Percentiles rank a stretch among this genome's conserved stretches.
phyloP scores from a whole-genome alignment of 768 basidiomycete genomes.

The Leccinum broughii region DNA sequence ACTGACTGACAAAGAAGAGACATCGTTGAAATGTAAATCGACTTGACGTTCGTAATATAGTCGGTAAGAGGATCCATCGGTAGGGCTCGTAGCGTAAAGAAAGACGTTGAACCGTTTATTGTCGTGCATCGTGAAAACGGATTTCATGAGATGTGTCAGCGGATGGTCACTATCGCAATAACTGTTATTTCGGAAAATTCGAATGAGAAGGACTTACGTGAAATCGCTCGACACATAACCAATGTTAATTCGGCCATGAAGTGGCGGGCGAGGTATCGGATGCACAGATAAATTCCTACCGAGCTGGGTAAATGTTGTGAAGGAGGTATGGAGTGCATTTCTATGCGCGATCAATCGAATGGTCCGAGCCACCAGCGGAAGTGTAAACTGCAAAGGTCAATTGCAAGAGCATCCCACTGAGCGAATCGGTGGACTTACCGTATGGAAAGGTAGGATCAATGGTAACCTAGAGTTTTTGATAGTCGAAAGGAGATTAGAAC shows the following conservation, averaged over 20 bases:
- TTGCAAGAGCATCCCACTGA: neutral
- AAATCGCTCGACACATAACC: conserved; percentile 53
- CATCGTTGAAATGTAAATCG: conserved; percentile 41
- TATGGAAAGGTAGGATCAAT: conserved; percentile 50
- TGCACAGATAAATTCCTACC: conserved; percentile 31
- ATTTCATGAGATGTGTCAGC: conserved; percentile 53
- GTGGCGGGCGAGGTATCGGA: conserved; percentile 45
- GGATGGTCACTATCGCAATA: conserved; percentile 44
- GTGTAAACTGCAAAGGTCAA: conserved; percentile 42
- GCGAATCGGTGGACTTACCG: conserved; percentile 31
- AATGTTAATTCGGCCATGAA: conserved; percentile 41
- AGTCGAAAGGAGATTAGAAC: conserved; percentile 19
- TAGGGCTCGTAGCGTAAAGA: conserved; percentile 50
- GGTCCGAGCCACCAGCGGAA: conserved; percentile 41
- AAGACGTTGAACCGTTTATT: conserved; percentile 40
- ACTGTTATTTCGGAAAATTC: neutral
- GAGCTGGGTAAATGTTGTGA: conserved; percentile 39
- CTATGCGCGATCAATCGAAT: conserved; percentile 49
- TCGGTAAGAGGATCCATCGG: conserved; percentile 46
- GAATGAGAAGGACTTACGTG: conserved; percentile 31
- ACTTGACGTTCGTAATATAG: conserved; percentile 42
- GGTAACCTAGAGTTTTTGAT: conserved; percentile 37
- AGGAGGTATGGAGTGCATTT: conserved; percentile 47
- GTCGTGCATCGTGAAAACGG: conserved; percentile 47
- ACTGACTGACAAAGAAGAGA: conserved; percentile 39